Evolutionary conservation across 352 stramenopile genomes (phyloP), one percentile per base, ranked within the genome.

Genomic region (Globisporangium paddicum): DNA sequence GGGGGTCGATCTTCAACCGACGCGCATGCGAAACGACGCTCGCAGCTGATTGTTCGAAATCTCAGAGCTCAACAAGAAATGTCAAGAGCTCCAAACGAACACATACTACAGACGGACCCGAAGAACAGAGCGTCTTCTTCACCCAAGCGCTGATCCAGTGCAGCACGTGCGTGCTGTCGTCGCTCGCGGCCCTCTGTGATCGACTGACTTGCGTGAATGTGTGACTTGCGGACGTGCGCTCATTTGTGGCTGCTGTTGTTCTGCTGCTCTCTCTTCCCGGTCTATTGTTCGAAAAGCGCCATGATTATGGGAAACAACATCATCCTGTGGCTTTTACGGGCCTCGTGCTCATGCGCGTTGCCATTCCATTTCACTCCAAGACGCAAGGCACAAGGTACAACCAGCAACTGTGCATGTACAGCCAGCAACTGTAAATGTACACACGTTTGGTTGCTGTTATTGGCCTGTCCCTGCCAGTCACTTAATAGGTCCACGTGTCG

Each of bases 221-320:
- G 5, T 10, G 38, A 23, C 4, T n/a, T n/a, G 8, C 8, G 34
- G 9, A 38, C 13, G 11, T 41, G 35, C 18, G 13, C n/a, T 10
- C 38, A 11, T 13, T 9, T 9, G 2, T 21, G 0, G 10, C 2
- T 42, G 28, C 28, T 42, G 37, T 42, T 21, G 37, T 41, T 41
- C 35, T 41, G 11, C 13, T 41, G 35, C 35, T 41, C 35, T 50
- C 4, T 11, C 19, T 51, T 35, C 45, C 45, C 25, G 45, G 14
- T 26, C 26, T 53, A 53, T 25, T 53, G 46, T 53, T 53, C 46
- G 46, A 53, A 53, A 53, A 38, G 46, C 26, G 18, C 14, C 1
- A 8, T 34, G 25, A 35, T 51, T 37, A 5, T 21, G 46, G n/a
- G 46, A 53, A 53, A 53, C 16, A 53, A 53, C 16, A 53, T 53